These are phyloP conservation scores for Guillardia theta DNA, from an alignment of 78 protist genomes.

Conservation along the genomic window DNA sequence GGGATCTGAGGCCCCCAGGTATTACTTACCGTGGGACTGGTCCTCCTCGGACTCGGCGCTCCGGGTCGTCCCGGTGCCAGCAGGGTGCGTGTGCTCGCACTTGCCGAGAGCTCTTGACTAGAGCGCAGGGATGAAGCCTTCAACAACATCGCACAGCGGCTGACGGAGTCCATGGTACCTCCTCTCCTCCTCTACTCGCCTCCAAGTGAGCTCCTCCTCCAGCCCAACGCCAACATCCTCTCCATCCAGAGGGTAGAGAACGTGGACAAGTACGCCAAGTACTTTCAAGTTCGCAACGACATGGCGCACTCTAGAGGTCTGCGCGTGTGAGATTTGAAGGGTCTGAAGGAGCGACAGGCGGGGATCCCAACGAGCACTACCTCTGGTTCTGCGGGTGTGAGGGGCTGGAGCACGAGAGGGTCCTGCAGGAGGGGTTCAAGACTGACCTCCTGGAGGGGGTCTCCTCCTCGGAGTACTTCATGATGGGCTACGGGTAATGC, in stretches of 20 bases:
- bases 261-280: not conserved
- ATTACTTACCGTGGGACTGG: not conserved
- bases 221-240: too few species aligned
- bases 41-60: not conserved
- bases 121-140: too few species aligned
- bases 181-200: too few species aligned
- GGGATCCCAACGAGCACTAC: not conserved
- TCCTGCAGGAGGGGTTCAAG: not conserved
- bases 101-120: not conserved
- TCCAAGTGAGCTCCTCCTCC: too few species aligned
- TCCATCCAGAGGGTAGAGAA: not conserved
- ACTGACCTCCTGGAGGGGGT: not conserved
- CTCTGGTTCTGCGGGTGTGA: not conserved
- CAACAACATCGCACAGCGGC: too few species aligned
- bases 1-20: not conserved
- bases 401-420: not conserved
- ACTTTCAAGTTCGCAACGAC: not conserved
- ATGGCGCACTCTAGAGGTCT: not conserved
- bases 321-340: too few species aligned
- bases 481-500: not conserved
- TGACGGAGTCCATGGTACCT: too few species aligned
- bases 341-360: too few species aligned
- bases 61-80: not conserved
- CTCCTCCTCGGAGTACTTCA: not conserved
- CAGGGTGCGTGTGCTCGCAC: not conserved